phyloP scores from a whole-genome alignment of 352 stramenopile genomes.

The Phytophthora sansomeana region DNA sequence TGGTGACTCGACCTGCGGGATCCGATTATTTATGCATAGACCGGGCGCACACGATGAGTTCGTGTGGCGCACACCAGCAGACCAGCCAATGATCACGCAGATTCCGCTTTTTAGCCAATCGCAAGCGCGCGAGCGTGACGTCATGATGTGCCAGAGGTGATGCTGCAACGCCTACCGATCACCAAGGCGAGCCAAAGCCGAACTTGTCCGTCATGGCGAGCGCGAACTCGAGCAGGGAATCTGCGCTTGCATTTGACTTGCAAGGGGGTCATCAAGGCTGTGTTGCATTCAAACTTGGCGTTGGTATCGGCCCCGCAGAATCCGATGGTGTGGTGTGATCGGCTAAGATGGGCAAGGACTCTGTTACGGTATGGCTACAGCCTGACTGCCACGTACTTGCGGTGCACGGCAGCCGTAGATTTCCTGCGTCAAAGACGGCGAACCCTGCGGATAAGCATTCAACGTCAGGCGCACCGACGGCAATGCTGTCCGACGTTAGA shows the following conservation, averaged over 20 bases:
- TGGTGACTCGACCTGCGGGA: slow-evolving; percentile 26
- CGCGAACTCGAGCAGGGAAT: not conserved
- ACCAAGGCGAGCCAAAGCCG: not conserved
- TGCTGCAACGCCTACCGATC: slow-evolving; percentile 18
- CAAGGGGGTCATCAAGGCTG: not conserved
- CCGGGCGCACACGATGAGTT: slow-evolving; percentile 4
- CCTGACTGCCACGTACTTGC: slow-evolving; percentile 9
- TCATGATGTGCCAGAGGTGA: slow-evolving; percentile 35
- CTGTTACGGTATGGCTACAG: slow-evolving; percentile 15
- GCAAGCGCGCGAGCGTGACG: slow-evolving; percentile 5
- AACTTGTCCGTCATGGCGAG: not conserved
- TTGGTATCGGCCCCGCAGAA: slow-evolving; percentile 13
- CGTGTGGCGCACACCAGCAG: slow-evolving; percentile 19
- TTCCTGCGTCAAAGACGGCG: not conserved
- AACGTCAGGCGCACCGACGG: not conserved
- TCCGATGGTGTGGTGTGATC: slow-evolving; percentile 27
- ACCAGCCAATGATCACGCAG: slow-evolving; percentile 23
- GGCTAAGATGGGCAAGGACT: slow-evolving; percentile 20
- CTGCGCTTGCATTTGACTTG: no score
- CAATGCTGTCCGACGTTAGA: slow-evolving; percentile 19
- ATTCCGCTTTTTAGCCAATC: not conserved
- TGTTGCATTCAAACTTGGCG: not conserved
- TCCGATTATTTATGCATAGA: slow-evolving; percentile 31
- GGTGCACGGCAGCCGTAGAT: slow-evolving; percentile 23
- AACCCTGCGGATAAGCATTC: slow-evolving; percentile 10